Conservation (phyloP, 1,284 basidiomycete species). For the Nidula niveotomentosa region DNA sequence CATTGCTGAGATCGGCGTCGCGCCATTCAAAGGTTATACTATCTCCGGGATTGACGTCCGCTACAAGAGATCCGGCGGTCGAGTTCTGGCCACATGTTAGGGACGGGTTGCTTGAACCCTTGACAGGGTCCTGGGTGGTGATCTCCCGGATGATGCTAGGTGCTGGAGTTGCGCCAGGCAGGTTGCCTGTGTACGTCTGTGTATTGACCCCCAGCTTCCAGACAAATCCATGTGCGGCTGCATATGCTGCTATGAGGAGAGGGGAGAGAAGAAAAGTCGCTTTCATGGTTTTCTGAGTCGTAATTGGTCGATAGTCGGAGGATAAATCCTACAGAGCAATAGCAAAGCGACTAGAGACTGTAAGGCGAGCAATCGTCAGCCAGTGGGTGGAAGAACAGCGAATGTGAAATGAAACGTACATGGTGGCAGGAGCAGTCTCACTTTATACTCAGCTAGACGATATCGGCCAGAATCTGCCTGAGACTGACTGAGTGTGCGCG, state of each 20-base stretch:
- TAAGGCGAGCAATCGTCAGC: too few relatives aligned
- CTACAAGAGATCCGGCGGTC: conserved; percentile 48
- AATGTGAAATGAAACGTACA: too few relatives aligned
- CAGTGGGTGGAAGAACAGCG: too few relatives aligned
- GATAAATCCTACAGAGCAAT: too few relatives aligned
- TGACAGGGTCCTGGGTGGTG: conserved; percentile 54
- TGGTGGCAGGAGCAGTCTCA: too few relatives aligned
- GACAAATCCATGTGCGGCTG: conserved; percentile 62
- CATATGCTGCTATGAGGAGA: conserved; percentile 30
- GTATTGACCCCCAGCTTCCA: conserved; percentile 53
- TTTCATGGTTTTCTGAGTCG: too few relatives aligned
- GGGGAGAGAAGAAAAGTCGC: conserved; percentile 20
- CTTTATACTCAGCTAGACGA: too few relatives aligned
- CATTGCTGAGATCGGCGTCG: conserved; percentile 45
- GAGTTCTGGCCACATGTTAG: conserved; percentile 67
- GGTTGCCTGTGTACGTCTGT: conserved; percentile 51
- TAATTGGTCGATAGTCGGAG: too few relatives aligned
- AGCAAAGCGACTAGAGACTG: too few relatives aligned
- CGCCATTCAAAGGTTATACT: conserved; percentile 58
- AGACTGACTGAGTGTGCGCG: too few relatives aligned
- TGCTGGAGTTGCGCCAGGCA: conserved; percentile 38
- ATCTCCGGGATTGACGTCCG: conserved; percentile 64
- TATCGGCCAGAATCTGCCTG: too few relatives aligned
- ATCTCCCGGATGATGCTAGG: conserved; percentile 63
- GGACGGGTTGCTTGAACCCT: conserved; percentile 55